Evolutionary conservation across 176 grass and related monocot species (phyloP).

Genomic region (Coix lacrymajobi): DNA sequence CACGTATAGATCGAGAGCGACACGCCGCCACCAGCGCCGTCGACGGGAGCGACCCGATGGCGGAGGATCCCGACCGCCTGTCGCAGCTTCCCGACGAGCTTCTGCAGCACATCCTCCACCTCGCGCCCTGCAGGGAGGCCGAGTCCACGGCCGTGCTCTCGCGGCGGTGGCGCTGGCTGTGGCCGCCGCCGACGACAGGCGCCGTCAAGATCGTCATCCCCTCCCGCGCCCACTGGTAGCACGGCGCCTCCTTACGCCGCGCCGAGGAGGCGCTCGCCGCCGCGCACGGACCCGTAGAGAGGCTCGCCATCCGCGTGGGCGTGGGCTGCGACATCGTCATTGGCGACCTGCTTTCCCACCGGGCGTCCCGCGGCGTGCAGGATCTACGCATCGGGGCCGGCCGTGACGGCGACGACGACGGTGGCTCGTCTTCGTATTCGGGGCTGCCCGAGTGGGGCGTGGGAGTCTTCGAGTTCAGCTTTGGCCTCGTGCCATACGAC

Average conservation of each 20-base stretch:
- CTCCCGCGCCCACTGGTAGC: too few species aligned
- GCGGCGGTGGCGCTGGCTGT: neutral
- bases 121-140: neutral
- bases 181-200: neutral
- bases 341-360: too few species aligned
- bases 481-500: neutral
- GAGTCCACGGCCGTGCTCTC: constrained; percentile 7
- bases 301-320: neutral
- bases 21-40: too few species aligned
- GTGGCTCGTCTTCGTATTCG: too few species aligned
- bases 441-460: accelerated
- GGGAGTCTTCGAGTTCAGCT: neutral
- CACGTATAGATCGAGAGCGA: neutral
- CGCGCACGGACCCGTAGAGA: too few species aligned
- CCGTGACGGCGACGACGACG: neutral
- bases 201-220: neutral
- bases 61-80: neutral
- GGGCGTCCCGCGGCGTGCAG: neutral
- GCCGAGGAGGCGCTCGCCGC: too few species aligned
- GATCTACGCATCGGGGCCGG: neutral
- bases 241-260: too few species aligned
- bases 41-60: neutral
- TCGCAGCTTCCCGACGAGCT: neutral
- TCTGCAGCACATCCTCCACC: neutral
- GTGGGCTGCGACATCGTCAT: too few species aligned